Conservation (phyloP, 305 asterid genomes). For the Fraxinus albicans region DNA sequence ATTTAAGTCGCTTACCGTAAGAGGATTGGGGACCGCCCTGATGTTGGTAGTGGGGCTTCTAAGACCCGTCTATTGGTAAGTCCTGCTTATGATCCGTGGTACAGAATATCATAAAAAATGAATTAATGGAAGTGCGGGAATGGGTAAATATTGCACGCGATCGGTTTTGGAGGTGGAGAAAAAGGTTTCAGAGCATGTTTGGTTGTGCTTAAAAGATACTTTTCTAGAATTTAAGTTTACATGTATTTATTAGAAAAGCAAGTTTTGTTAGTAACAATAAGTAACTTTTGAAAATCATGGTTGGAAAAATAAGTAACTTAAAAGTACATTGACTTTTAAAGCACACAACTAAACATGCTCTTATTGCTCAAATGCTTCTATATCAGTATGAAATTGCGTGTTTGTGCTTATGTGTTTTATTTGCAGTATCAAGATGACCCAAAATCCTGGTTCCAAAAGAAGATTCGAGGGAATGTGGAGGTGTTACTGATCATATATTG, state of each 20-base stretch:
- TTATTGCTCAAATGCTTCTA: neutral
- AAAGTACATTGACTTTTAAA: neutral
- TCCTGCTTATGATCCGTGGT: neutral
- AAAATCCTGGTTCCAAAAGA: conserved; percentile 38
- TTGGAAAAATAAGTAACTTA: neutral
- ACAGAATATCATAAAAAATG: neutral
- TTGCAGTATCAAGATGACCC: conserved; percentile 36
- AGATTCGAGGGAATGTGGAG: neutral
- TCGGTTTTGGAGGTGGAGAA: neutral
- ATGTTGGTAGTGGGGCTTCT: conserved; percentile 80
- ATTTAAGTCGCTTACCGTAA: conserved; percentile 83
- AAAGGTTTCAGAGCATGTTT: neutral
- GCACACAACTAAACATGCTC: neutral
- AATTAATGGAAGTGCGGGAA: neutral
- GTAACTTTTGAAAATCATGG: neutral
- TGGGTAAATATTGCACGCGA: neutral
- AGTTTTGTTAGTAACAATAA: neutral
- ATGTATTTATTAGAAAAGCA: neutral
- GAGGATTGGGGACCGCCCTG: conserved; percentile 94
- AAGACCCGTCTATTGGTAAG: conserved; percentile 33
- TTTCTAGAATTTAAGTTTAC: neutral
- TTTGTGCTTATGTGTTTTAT: conserved; percentile 9
- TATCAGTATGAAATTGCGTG: neutral
- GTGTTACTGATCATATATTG: neutral
- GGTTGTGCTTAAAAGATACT: neutral